Evolutionary conservation across 116 monocot species (phyloP), one percentile per base, ranked within the genome.

Genomic region (Papilionanthe hybrid): DNA sequence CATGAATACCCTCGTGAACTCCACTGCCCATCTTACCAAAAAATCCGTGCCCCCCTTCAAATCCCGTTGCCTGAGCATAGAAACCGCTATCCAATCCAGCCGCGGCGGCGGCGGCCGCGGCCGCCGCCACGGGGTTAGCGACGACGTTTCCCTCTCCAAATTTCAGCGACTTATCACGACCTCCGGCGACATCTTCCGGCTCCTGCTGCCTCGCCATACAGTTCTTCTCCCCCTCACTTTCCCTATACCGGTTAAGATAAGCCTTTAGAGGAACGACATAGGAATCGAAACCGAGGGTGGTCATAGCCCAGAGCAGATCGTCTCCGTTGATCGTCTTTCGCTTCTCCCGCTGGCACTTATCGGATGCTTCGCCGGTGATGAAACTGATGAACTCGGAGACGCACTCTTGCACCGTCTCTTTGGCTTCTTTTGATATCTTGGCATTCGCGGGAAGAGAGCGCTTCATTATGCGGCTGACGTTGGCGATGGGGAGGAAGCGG

Each of bases 361-460:
- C 90, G 63, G 90, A 90, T 72, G 90, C 90, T 72, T 90, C 90
- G 8, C 90, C 90, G 32, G 90, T 90, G 32, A 90, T 76, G 83
- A 90, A 90, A 78, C 87, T 87, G 85, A 90, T 90, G 82, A 90
- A 90, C 86, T 90, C 90, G n/a, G 90, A 90, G n/a, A 90, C 90
- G 78, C 90, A 90, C 84, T 90, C 90, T 77, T 90, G 87, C 37
- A 90, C 90, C 9, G 85, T 90, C 75, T 87, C 90, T 79, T 90
- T 90, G 1, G 87, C 87, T 32, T 90, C 90, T 76, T 90, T 87
- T 8, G 87, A 87, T 41, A 90, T 87, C 87, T 90, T 90, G 32
- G 87, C 90, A 75, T 90, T 90, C 20, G 90, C 87, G 3, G 90
- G 90, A 69, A 90, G 90, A 22, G 90, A 90, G 22, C 83, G 80